Base-by-base conservation (phyloP, 345 rosid species). In the Gossypium australe region DNA sequence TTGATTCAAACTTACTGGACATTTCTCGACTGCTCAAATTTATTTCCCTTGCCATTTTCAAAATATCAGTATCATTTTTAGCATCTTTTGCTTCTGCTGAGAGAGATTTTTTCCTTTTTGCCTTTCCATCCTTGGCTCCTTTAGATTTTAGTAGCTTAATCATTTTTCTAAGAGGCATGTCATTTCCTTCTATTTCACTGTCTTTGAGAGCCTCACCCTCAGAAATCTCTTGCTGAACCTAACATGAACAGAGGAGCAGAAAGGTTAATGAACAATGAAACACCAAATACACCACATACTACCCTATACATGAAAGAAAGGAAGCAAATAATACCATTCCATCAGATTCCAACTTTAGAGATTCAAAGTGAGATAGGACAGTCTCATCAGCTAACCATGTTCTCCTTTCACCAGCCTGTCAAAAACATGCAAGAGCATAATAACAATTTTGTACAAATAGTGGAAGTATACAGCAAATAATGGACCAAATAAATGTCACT, bases 31-130 rank as follows among this genome's bases (percentile, higher is more conserved):
- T 86, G 84, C 86, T 93, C 84, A 88, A 76, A 79, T 93, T 93
- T 84, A 95, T 93, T 77, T 90, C 97, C 83, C 97, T 87, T 78
- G 90, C 98, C 98, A 89, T 81, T 80, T 90, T 85, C 82, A 95
- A 84, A 75, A 95, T 87, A 78, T 93, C 97, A 51, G 91, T 86
- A 83, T 86, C 97, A 77, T 76, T 87, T 78, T 84, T 88, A 78
- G 78, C 86, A 76, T 80, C 82, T 73, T 82, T 82, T 52, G 72
- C 81, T 80, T 83, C 88, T 75, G 78, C 85, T 13, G 83, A 75
- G 75, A 77, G 73, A 74, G 85, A 67, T 79, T 80, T 83, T 45
- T 79, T 78, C 85, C 85, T 91, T 75, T 79, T 86, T 14, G 52
- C 84, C 83, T 81, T 90, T 76, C 82, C 86, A 80, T 57, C 77